Base-by-base conservation (phyloP, 2,329 filamentous ascomycete species). In the Coniochaeta pulveracea region DNA sequence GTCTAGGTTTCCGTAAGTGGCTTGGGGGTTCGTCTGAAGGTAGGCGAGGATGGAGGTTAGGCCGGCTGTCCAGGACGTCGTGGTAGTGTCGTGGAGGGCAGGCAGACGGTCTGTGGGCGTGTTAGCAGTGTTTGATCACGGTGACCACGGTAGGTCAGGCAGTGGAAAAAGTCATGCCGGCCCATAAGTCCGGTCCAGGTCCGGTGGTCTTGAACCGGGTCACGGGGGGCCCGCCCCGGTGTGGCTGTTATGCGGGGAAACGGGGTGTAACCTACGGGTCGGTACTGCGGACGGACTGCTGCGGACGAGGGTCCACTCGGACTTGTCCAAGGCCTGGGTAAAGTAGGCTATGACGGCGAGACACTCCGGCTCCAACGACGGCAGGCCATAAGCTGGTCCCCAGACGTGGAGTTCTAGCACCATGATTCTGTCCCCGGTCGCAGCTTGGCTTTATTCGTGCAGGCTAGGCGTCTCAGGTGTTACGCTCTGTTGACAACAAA, bases 331-430 rank as follows among this genome's bases (percentile, higher is more conserved):
- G 37, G 68, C 69, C 46, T 74, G 64, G 39, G 74, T 70, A 37
- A 93, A 66, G 52, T 88, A 88, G 34, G 83, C 76, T 43, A 94
- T 76, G 26, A 80, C 69, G 18, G 88, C 88, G 39, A 93, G 73
- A 52, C 88, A 96, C 63, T 93, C 84, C 28, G 89, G 68, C 49
- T 96, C 88, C 47, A 96, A 81, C 26, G 91, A 96, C 10, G 89
- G 80, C 27, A 95, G 72, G 25, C 77, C 78, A 55, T 94, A 93
- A 25, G 84, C 88, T 35, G 85, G 79, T 32, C 88, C 88, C 80
- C 88, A 93, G 49, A 94, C 72, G 58, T 94, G 82, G 39, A 98
- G 72, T 59, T 89, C 74, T 31, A 85, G 60, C 30, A 33, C 30
- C 30, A 33, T 33, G n/a, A 14, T n/a, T n/a, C n/a, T n/a, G n/a